These are phyloP conservation scores for Hygrophoropsis aurantiaca DNA, from an alignment of 768 basidiomycete species.

Conservation along the genomic window DNA sequence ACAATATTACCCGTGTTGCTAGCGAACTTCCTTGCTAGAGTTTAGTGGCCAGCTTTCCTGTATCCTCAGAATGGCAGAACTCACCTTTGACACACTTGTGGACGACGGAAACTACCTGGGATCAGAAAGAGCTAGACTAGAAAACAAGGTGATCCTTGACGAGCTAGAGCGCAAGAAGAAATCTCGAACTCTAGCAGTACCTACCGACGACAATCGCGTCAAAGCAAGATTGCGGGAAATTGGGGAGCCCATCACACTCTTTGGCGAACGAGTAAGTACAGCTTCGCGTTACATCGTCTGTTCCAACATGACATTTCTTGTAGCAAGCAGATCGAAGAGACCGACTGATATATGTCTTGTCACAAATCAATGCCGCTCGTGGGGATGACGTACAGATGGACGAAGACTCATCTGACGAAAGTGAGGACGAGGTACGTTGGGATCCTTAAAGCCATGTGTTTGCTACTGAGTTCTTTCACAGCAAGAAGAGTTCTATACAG, in stretches of 20 bases:
- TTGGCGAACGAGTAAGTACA: conserved; percentile 90
- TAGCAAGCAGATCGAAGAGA: conserved; percentile 96
- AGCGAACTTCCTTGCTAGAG: not conserved
- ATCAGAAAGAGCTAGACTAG: conserved; percentile 71
- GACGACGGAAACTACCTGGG: conserved; percentile 79
- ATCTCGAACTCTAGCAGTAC: conserved; percentile 89
- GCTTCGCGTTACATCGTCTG: not conserved
- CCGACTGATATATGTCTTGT: conserved; percentile 91
- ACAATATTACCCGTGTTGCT: conserved; percentile 17
- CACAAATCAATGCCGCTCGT: conserved; percentile 87
- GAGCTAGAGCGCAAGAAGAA: conserved; percentile 99
- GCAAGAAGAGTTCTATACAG: conserved; percentile 94
- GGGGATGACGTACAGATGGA: conserved; percentile 79
- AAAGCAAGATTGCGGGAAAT: conserved; percentile 87
- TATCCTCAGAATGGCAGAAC: conserved; percentile 59
- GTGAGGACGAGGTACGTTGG: conserved; percentile 70
- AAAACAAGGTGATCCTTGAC: conserved; percentile 86
- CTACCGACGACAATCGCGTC: conserved; percentile 95
- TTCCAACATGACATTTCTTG: conserved; percentile 15
- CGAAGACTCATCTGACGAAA: conserved; percentile 65
- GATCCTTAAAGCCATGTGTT: not conserved
- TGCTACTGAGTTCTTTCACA: conserved; percentile 7
- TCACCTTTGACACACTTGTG: conserved; percentile 71
- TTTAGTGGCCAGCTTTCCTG: not conserved
- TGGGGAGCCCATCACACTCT: conserved; percentile 95